phyloP scores from a whole-genome alignment of 768 basidiomycete species.

The Amanita fuliginea region DNA sequence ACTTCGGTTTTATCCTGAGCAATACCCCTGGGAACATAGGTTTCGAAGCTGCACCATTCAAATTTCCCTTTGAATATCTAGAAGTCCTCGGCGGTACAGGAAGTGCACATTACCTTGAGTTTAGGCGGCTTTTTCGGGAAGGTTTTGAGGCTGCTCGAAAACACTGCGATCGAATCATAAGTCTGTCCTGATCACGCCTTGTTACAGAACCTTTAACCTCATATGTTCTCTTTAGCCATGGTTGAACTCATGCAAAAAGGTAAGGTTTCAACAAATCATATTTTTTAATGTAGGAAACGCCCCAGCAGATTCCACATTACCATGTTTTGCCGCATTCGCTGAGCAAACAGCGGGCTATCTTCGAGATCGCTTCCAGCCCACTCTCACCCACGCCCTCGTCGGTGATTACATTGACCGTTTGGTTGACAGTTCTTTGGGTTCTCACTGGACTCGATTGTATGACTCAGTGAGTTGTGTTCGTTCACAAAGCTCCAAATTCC shows the following conservation, averaged over 20 bases:
- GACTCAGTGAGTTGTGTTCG: slow-evolving; percentile 59
- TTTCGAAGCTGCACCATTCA: slow-evolving; percentile 99
- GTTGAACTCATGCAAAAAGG: slow-evolving; percentile 99
- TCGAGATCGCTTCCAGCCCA: slow-evolving; percentile 89
- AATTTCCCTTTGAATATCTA: slow-evolving; percentile 88
- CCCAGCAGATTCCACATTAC: slow-evolving; percentile 67
- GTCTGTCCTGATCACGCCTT: slow-evolving; percentile 47
- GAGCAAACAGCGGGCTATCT: slow-evolving; percentile 84
- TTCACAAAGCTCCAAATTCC: background rate
- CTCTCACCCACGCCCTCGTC: slow-evolving; percentile 72
- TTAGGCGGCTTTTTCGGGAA: slow-evolving; percentile 79
- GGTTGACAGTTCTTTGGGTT: slow-evolving; percentile 83
- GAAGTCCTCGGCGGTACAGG: slow-evolving; percentile 88
- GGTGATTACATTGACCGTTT: slow-evolving; percentile 85
- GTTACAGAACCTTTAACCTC: background rate
- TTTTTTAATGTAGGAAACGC: background rate
- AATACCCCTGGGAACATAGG: slow-evolving; percentile 97
- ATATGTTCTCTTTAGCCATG: slow-evolving; percentile 27
- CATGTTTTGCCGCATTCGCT: slow-evolving; percentile 85
- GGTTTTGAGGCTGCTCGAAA: slow-evolving; percentile 92
- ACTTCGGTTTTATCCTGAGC: slow-evolving; percentile 96
- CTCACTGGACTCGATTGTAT: slow-evolving; percentile 91
- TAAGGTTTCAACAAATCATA: slow-evolving; percentile 16
- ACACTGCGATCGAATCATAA: slow-evolving; percentile 93
- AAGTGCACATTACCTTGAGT: slow-evolving; percentile 68